Percentiles rank a stretch among this genome's conserved stretches.
Conservation (phyloP, 306 rosid genomes). For the Cicer judaicum region DNA sequence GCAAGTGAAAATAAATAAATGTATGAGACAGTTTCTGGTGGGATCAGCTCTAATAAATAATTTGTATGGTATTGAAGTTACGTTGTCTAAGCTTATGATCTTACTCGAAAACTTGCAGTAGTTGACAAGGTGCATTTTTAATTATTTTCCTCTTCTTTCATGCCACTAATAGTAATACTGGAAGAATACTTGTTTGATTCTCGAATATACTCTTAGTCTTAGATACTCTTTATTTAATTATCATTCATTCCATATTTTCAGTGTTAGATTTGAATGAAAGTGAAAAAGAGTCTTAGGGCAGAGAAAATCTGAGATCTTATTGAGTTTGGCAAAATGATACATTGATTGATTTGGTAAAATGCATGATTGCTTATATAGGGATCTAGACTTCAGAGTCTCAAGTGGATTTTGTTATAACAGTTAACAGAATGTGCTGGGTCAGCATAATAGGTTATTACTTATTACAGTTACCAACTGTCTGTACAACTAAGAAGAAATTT, state of each 20-base stretch:
- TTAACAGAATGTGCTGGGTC: not conserved
- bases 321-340: not conserved
- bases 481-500: not conserved
- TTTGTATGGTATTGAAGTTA: not conserved
- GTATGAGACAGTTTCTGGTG: not conserved
- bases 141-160: not conserved
- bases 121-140: not conserved
- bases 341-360: not conserved
- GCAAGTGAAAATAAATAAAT: not conserved
- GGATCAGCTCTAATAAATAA: not conserved
- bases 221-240: slow-evolving; percentile 1
- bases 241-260: slow-evolving; percentile 13
- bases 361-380: slow-evolving; percentile 2
- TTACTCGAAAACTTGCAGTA: not conserved
- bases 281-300: not conserved
- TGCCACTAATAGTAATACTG: not conserved
- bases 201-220: not conserved
- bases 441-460: not conserved
- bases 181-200: not conserved
- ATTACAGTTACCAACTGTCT: slow-evolving; percentile 3
- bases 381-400: not conserved
- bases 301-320: not conserved
- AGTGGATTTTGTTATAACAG: slow-evolving; percentile 3
- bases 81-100: not conserved
- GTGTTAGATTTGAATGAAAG: not conserved